phyloP scores from a whole-genome alignment of 83 land plant genomes.

The Thuja plicata region DNA sequence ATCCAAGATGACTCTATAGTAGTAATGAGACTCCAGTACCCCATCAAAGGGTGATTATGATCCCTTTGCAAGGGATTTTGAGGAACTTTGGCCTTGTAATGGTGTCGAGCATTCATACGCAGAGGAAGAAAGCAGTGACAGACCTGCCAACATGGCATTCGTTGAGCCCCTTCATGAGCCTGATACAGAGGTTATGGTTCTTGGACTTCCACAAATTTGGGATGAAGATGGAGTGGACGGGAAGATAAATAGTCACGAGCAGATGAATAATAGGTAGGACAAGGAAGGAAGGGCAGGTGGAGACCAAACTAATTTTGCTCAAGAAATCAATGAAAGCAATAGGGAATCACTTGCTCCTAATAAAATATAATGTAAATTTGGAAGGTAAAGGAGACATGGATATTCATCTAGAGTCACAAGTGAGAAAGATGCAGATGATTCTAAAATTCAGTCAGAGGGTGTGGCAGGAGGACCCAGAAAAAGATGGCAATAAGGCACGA shows the following conservation, averaged over 20 bases:
- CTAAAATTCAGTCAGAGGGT: conserved; percentile 53
- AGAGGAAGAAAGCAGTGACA: too few species aligned
- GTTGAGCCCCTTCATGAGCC: conserved; percentile 64
- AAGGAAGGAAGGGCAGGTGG: conserved; percentile 24
- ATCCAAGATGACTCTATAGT: too few species aligned
- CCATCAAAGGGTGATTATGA: too few species aligned
- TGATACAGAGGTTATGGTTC: conserved; percentile 64
- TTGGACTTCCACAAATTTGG: conserved; percentile 75
- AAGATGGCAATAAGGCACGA: conserved; percentile 49
- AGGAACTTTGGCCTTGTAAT: too few species aligned
- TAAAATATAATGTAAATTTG: conserved; percentile 12
- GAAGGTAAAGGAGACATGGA: conserved; percentile 40
- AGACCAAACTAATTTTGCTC: conserved; percentile 17
- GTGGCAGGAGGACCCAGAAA: conserved; percentile 42
- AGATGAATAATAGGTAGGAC: conserved; percentile 14
- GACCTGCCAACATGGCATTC: conserved; percentile 69
- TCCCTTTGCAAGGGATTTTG: too few species aligned
- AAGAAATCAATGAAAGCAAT: conserved; percentile 22
- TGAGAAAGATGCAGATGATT: conserved; percentile 50
- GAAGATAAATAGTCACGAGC: too few species aligned
- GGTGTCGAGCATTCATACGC: too few species aligned
- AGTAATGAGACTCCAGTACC: too few species aligned
- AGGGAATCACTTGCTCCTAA: conserved; percentile 32
- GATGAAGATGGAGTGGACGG: conserved; percentile 71
- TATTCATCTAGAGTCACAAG: conserved; percentile 26